Evolutionary conservation across 805 yeast species (phyloP), one percentile per base, ranked within the genome.

Genomic region (Starmerella vaccinii): DNA sequence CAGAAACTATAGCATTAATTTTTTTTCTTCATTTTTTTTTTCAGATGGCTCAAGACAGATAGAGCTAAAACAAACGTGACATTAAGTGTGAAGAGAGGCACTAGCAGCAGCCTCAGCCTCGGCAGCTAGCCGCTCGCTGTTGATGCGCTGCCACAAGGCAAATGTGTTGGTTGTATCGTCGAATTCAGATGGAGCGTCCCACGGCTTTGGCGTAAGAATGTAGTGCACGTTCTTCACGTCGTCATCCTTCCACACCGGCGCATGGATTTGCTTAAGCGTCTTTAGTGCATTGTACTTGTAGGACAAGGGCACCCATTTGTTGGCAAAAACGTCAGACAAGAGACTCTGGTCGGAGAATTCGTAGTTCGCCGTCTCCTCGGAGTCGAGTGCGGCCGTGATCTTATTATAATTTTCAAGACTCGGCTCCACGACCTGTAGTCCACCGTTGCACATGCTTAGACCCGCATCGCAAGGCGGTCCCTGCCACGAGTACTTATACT

Each of bases 291-390:
- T 78, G 63, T 78, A 78, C 53, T 67, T 71, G 63, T 72, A 76
- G 3, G 78, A 70, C 39, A 78, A 60, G 9, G 77, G 71, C 7
- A 75, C 59, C 83, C 83, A 78, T 19, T 67, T 55, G 37, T 65
- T 69, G 40, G 66, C 61, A 55, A 78, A 78, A 23, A 78, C 75
- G 57, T 78, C 83, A 4, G 77, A 70, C 16, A 78, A 61, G 42
- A 78, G 61, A 5, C 76, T 74, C 63, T 78, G 83, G 63, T 78
- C 83, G 2, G 82, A 79, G 61, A 78, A 78, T 41, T 70, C 73
- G 60, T 78, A 78, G 51, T 57, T 61, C 21, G 63, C 54, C 9
- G 75, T 72, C 46, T 63, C 63, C 6, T 58, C 58, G 1, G 74
- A 68, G 39, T 66, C 61, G 50, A 78, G 63, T 13, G 74, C 72